Evolutionary conservation across 768 basidiomycete genomes (phyloP).

Genomic region (Amylocystis lapponica): DNA sequence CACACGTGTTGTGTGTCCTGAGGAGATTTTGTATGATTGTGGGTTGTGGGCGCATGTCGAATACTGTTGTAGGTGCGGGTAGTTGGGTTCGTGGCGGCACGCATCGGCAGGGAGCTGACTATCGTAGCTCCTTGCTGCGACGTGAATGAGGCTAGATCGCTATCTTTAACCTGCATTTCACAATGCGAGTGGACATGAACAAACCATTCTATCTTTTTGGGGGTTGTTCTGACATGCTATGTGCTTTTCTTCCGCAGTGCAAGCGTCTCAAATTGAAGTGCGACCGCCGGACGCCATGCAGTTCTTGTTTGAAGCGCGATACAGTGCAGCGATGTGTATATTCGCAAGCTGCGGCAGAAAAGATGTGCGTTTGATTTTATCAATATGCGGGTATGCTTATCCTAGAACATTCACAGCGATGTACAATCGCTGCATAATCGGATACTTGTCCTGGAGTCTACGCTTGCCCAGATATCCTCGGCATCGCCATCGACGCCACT

Average conservation of each 20-base stretch:
- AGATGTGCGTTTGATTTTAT: conserved; percentile 50
- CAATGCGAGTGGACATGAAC: too few relatives aligned
- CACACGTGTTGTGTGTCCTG: too few relatives aligned
- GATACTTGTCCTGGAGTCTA: conserved; percentile 61
- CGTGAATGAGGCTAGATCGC: too few relatives aligned
- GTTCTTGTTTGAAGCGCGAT: conserved; percentile 74
- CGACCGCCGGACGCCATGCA: conserved; percentile 72
- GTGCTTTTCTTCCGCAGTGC: conserved; percentile 46
- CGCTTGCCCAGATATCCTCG: conserved; percentile 43
- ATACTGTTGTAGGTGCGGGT: too few relatives aligned
- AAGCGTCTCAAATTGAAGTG: conserved; percentile 86
- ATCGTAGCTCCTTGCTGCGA: too few relatives aligned
- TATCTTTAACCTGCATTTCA: too few relatives aligned
- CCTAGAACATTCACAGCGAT: conserved; percentile 39
- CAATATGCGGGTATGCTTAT: not conserved
- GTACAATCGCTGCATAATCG: conserved; percentile 81
- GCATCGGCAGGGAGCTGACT: too few relatives aligned
- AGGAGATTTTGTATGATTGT: too few relatives aligned
- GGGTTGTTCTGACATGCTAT: too few relatives aligned
- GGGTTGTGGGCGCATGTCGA: too few relatives aligned
- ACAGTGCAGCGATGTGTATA: conserved; percentile 69
- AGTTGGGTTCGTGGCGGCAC: too few relatives aligned
- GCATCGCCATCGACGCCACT: conserved; percentile 14
- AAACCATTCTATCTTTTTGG: too few relatives aligned
- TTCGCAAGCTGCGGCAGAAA: conserved; percentile 79